Percentiles rank a stretch among this genome's conserved stretches.
phyloP scores from a whole-genome alignment of 2,329 filamentous ascomycete species.

The Orbilia oligospora region DNA sequence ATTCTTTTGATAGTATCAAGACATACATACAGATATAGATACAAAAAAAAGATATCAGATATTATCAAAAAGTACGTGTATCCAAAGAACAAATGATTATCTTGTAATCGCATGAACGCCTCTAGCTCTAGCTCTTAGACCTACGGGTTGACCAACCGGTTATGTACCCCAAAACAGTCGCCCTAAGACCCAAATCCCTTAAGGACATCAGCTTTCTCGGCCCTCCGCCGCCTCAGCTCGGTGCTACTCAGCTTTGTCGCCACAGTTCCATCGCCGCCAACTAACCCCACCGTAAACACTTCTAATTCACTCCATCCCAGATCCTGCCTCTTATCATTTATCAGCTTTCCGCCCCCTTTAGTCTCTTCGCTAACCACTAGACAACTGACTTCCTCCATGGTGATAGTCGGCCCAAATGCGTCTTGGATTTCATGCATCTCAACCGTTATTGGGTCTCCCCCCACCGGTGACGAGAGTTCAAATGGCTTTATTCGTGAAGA shows the following conservation, averaged over 20 bases:
- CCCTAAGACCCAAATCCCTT: conserved; percentile 47
- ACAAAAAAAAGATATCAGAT: neutral
- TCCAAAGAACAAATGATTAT: neutral
- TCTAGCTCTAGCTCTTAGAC: too few relatives aligned
- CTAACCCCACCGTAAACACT: conserved; percentile 89
- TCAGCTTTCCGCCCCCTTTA: conserved; percentile 82
- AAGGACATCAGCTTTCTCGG: conserved; percentile 44
- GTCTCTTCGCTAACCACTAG: conserved; percentile 92
- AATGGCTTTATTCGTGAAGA: conserved; percentile 43
- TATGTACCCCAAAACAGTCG: neutral
- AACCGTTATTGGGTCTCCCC: conserved; percentile 71
- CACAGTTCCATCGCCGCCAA: conserved; percentile 76
- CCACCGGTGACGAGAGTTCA: conserved; percentile 36
- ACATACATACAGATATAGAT: neutral
- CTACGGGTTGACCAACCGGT: neutral
- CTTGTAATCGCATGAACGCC: neutral
- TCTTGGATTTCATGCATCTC: conserved; percentile 89
- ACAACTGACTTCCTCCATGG: conserved; percentile 81
- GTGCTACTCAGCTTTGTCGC: conserved; percentile 66
- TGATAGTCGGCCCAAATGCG: conserved; percentile 90
- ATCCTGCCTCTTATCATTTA: conserved; percentile 84
- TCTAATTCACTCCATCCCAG: conserved; percentile 82
- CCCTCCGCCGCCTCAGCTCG: conserved; percentile 61
- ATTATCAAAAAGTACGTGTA: neutral
- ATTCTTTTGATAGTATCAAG: conserved; percentile 12